Conservation (phyloP, 164 flowering plant species). For the Houttuynia cordata region DNA sequence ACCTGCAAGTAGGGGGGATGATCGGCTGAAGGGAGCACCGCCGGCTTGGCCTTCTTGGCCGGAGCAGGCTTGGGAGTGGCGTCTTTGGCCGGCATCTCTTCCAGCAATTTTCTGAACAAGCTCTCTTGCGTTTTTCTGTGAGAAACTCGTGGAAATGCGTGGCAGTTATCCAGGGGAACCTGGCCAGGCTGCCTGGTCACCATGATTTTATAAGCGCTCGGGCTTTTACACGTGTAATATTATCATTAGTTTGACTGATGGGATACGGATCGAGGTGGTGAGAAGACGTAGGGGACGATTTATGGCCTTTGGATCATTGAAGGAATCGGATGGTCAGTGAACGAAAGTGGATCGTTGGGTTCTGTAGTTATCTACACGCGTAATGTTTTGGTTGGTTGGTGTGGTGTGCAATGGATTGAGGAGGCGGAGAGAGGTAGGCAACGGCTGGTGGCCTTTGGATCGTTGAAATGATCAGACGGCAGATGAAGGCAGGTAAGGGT, state of each 20-base stretch:
- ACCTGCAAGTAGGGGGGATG: conserved; percentile 6
- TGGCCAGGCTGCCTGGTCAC: background rate
- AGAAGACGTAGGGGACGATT: too few species aligned
- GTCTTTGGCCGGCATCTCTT: background rate
- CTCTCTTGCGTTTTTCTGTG: too few species aligned
- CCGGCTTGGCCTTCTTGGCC: background rate
- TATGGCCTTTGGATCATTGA: too few species aligned
- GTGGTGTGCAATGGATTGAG: background rate
- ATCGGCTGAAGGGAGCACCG: background rate
- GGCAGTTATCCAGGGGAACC: background rate
- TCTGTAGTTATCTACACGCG: too few species aligned
- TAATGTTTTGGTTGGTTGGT: background rate
- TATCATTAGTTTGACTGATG: too few species aligned
- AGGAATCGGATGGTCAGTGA: too few species aligned
- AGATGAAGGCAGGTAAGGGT: background rate
- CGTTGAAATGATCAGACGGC: background rate
- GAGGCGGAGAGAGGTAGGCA: background rate
- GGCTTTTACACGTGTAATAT: too few species aligned
- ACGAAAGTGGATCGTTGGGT: too few species aligned
- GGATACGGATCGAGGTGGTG: too few species aligned
- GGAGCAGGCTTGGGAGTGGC: background rate
- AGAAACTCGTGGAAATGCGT: too few species aligned
- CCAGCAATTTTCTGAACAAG: background rate
- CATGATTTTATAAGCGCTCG: background rate
- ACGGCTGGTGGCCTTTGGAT: background rate